Base-by-base conservation (phyloP, 306 rosid genomes). In the Biancaea sappan region DNA sequence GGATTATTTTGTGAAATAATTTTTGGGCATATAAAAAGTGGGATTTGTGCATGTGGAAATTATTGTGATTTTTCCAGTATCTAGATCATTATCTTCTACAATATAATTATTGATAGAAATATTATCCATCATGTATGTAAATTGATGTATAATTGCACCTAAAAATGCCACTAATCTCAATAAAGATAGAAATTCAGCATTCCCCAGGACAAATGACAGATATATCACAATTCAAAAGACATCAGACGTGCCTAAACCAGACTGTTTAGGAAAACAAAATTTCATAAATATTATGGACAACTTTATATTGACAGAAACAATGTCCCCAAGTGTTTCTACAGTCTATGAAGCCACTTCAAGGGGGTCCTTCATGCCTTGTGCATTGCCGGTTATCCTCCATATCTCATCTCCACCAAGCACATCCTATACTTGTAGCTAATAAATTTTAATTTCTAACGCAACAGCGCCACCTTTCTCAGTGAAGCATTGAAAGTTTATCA, bases 361-460 rank as follows among this genome's bases (percentile, higher is more conserved):
- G 26, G 25, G 19, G 31, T n/a, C 44, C 46, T 32, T 9, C 46
- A 3, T n/a, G 38, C 22, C 13, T 29, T 6, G 16, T 7, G 65
- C 40, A 31, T 19, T 59, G 41, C 41, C 41, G 21, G 31, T 14
- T 57, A 57, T 18, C 32, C 65, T 57, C 69, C 79, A 29, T 37
- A 19, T 71, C 35, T 18, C 64, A 58, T 72, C 54, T 37, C 59
- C 7, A 81, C 37, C 43, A 50, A 74, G 11, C 73, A 71, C 16
- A 37, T 34, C 24, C 62, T 16, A 31, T 25, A 9, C 69, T 34
- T 25, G n/a, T 77, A 65, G 63, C 53, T 25, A 44, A 25, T 28
- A 58, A 22, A 54, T 15, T 54, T 35, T 8, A 65, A 37, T 15
- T 48, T 11, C 22, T 28, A 48, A 35, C 26, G 35, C 41, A 56